phyloP scores from a whole-genome alignment of 1,284 basidiomycete genomes.

The Puccinia triticina region DNA sequence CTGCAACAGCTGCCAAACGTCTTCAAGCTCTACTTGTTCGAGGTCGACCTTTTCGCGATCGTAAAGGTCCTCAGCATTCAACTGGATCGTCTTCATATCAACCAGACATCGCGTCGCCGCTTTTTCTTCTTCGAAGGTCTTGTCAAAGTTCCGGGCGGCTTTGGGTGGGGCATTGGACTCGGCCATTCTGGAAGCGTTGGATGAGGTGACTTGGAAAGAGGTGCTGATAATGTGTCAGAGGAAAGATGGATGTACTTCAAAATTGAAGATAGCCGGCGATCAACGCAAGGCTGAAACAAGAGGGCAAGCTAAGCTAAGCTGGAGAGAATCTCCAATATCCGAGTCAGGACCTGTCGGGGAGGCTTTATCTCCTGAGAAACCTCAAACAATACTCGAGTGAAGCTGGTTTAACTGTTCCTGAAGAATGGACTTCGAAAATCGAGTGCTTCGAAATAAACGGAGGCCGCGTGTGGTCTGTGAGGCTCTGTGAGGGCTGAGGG shows the following conservation, averaged over 20 bases:
- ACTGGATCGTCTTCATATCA: conserved; percentile 69
- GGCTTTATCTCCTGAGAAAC: neutral
- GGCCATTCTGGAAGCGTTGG: conserved; percentile 10
- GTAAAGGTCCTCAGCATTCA: conserved; percentile 91
- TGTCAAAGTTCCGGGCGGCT: conserved; percentile 38
- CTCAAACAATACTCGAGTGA: neutral
- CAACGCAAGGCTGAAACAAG: conserved; percentile 5
- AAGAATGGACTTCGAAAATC: neutral
- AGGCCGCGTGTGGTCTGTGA: neutral
- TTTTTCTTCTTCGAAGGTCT: conserved; percentile 46
- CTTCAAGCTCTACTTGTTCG: conserved; percentile 93
- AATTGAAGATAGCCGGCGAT: neutral
- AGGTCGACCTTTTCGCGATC: conserved; percentile 99
- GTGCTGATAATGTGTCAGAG: neutral
- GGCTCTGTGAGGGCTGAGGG: neutral
- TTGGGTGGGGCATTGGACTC: neutral
- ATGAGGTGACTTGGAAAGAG: neutral
- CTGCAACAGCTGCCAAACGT: conserved; percentile 94
- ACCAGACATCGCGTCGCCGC: conserved; percentile 57
- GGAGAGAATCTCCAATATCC: neutral
- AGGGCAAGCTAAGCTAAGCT: neutral
- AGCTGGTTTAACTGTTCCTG: neutral
- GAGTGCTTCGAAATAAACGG: neutral
- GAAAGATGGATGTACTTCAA: neutral
- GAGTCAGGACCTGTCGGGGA: neutral